phyloP scores from a whole-genome alignment of 768 basidiomycete species.

The Serendipita sp. region DNA sequence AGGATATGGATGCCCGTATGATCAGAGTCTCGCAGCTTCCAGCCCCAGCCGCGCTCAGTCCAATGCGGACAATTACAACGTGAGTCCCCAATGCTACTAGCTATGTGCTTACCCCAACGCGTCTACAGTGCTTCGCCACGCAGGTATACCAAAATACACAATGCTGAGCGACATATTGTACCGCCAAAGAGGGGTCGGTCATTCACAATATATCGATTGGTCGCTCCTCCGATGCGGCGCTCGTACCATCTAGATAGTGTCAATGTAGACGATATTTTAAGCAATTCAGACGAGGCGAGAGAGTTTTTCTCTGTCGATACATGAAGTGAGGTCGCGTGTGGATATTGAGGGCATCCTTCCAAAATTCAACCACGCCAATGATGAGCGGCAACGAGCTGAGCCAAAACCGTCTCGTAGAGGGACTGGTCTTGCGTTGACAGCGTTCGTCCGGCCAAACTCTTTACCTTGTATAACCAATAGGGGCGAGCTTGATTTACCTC shows the following conservation, averaged over 20 bases:
- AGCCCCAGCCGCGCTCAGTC: neutral
- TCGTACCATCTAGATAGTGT: neutral
- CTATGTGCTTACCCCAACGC: neutral
- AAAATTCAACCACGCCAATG: neutral
- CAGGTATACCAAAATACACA: constrained; percentile 29
- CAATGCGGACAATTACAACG: constrained; percentile 35
- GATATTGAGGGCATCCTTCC: neutral
- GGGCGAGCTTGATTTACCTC: constrained; percentile 2
- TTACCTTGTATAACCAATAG: constrained; percentile 5
- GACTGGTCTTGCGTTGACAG: constrained; percentile 6
- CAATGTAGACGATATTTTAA: neutral
- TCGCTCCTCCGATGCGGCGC: no score
- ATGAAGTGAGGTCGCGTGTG: no score
- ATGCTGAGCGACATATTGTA: constrained; percentile 23
- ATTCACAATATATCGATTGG: no score
- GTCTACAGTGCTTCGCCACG: constrained; percentile 28
- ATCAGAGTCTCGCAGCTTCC: constrained; percentile 25
- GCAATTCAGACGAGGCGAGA: neutral
- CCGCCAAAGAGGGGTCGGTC: no score
- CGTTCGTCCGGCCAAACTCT: constrained; percentile 5
- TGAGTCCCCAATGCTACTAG: constrained; percentile 14
- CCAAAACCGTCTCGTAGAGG: neutral
- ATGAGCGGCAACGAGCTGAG: constrained; percentile 6
- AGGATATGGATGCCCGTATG: constrained; percentile 26
- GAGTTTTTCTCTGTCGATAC: neutral